Conservation (phyloP, 768 basidiomycete species). For the Nevesoporus exiguus region DNA sequence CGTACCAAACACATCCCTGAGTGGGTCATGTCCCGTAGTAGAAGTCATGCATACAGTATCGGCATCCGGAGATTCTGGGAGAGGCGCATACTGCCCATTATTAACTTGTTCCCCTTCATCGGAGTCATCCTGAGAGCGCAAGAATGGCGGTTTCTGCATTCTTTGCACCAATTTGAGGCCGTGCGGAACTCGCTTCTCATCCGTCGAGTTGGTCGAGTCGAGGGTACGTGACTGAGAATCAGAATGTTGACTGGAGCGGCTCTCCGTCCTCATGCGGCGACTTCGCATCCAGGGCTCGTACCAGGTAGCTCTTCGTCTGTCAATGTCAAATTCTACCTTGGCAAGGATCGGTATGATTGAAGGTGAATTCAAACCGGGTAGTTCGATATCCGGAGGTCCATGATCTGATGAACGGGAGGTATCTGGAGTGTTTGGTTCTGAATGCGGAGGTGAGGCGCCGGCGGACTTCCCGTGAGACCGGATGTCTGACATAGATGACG, state of each 20-base stretch:
- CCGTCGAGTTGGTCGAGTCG: slow-evolving; percentile 21
- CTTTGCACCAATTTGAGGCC: slow-evolving; percentile 50
- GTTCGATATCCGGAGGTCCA: slow-evolving; percentile 50
- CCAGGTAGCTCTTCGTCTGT: slow-evolving; percentile 75
- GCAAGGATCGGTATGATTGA: slow-evolving; percentile 82
- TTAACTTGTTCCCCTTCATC: slow-evolving; percentile 30
- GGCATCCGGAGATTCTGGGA: slow-evolving; percentile 25
- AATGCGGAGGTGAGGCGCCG: slow-evolving; percentile 41
- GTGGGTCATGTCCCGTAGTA: slow-evolving; percentile 42
- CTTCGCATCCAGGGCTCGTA: slow-evolving; percentile 80
- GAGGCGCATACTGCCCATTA: slow-evolving; percentile 26
- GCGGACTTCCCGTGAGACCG: slow-evolving; percentile 48
- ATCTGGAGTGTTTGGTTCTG: slow-evolving; percentile 52
- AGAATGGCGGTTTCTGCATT: slow-evolving; percentile 39
- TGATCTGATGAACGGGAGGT: slow-evolving; percentile 41
- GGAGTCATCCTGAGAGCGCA: slow-evolving; percentile 24
- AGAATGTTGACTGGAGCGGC: slow-evolving; percentile 31
- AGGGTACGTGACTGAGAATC: slow-evolving; percentile 21
- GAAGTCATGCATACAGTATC: slow-evolving; percentile 39
- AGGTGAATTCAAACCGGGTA: slow-evolving; percentile 62
- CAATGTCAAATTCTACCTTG: slow-evolving; percentile 95
- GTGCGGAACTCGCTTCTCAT: slow-evolving; percentile 40
- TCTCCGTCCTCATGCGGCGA: slow-evolving; percentile 53
- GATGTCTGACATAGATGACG: slow-evolving; percentile 51
- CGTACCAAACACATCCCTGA: slow-evolving; percentile 62